These are phyloP conservation scores for Paspalum notatum DNA, from an alignment of 176 grass and related monocot genomes.

Conservation along the genomic window DNA sequence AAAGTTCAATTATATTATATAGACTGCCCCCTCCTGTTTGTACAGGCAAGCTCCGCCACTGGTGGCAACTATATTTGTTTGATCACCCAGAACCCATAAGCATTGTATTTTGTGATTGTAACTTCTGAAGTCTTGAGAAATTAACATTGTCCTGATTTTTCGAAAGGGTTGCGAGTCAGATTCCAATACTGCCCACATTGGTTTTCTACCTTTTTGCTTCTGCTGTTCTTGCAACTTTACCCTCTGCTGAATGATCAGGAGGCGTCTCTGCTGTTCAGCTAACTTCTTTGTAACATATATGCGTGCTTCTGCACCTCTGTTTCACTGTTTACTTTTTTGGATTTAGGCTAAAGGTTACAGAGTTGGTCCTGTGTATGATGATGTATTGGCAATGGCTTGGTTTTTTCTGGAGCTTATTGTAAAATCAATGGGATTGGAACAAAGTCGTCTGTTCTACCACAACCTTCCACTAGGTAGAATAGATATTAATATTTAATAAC, in stretches of 20 bases:
- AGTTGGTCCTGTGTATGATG: constrained; percentile 99
- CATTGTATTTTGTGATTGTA: neutral
- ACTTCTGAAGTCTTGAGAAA: neutral
- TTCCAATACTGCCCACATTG: neutral
- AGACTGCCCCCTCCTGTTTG: no score
- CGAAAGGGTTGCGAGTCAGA: neutral
- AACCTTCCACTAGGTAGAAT: constrained; percentile 87
- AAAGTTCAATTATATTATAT: no score
- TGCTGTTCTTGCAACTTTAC: constrained; percentile 21
- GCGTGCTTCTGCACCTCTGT: constrained; percentile 28
- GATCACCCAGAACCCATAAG: neutral
- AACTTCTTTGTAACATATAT: constrained; percentile 23
- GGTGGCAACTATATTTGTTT: constrained; percentile 33
- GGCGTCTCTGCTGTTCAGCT: constrained; percentile 16
- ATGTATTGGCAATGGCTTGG: constrained; percentile 99
- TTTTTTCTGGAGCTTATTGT: constrained; percentile 99
- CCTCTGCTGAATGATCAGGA: constrained; percentile 6
- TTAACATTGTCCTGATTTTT: constrained; percentile 2
- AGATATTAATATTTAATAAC: constrained; percentile 5
- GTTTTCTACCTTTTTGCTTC: neutral
- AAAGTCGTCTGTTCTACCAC: constrained; percentile 87
- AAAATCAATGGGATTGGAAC: constrained; percentile 97
- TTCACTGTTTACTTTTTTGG: constrained; percentile 39
- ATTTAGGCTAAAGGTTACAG: constrained; percentile 98
- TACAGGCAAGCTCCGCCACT: no score